Conservation (phyloP, 83 land plant species). For the Thuja plicata region DNA sequence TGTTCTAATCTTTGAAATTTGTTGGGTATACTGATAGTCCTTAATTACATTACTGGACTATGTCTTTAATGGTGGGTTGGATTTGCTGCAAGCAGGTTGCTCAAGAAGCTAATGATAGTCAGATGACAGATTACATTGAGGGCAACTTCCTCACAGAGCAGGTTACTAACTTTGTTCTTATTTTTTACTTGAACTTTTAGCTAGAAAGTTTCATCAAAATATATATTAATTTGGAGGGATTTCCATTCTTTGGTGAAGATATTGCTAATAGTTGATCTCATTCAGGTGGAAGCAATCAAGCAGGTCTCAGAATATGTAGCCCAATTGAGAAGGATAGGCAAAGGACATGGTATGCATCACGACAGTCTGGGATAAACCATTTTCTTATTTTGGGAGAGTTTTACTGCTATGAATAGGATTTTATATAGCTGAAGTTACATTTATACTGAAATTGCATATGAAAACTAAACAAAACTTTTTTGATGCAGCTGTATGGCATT, state of each 20-base stretch:
- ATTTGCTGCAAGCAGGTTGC: constrained; percentile 57
- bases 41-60: background rate
- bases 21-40: background rate
- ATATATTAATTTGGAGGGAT: no score
- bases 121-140: constrained; percentile 80
- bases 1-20: background rate
- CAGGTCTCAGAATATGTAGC: constrained; percentile 55
- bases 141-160: constrained; percentile 71
- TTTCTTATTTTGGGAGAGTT: background rate
- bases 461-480: background rate
- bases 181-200: background rate
- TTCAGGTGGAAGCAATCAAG: constrained; percentile 61
- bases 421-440: background rate
- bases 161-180: constrained; percentile 27
- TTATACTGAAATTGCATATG: background rate
- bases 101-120: constrained; percentile 50
- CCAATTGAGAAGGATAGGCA: constrained; percentile 60
- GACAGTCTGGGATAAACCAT: background rate
- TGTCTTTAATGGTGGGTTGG: background rate
- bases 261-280: background rate
- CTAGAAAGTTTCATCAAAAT: background rate
- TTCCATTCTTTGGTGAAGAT: background rate
- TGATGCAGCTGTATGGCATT: constrained; percentile 58
- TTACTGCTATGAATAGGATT: background rate
- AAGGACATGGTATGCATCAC: constrained; percentile 54